Evolutionary conservation across 192 early-diverging fungal genomes (phyloP).

Genomic region (Backusella circina): DNA sequence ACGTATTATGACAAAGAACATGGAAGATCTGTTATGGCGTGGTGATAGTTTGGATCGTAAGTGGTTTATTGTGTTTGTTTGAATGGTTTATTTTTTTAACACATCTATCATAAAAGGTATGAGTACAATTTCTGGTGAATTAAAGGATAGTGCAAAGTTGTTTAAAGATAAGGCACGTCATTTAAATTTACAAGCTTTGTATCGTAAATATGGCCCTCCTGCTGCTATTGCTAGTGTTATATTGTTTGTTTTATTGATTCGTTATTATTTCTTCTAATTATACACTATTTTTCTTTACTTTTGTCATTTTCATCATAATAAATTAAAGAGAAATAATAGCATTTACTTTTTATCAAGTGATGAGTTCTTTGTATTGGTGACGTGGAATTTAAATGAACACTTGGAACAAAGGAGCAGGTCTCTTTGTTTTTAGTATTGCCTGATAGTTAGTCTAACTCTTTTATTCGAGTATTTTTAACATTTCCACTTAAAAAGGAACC

Average conservation of each 20-base stretch:
- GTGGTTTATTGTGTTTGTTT: conserved; percentile 3
- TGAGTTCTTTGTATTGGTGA: background rate
- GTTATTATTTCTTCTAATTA: conserved; percentile 54
- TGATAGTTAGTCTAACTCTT: no score
- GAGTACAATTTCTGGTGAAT: conserved; percentile 37
- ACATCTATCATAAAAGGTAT: conserved; percentile 28
- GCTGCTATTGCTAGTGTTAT: conserved; percentile 75
- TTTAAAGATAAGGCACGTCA: conserved; percentile 85
- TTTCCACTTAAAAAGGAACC: no score
- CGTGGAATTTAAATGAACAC: no score
- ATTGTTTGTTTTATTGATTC: conserved; percentile 72
- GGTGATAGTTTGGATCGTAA: conserved; percentile 78
- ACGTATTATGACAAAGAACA: conserved; percentile 98
- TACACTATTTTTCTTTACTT: background rate
- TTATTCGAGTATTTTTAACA: no score
- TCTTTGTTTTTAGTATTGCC: no score
- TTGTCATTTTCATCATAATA: background rate
- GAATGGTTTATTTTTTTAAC: background rate
- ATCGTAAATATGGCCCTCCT: conserved; percentile 93
- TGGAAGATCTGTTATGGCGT: conserved; percentile 91
- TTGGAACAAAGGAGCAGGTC: no score
- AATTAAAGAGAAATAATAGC: background rate
- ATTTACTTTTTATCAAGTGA: background rate
- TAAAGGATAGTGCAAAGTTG: conserved; percentile 58
- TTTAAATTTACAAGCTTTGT: conserved; percentile 85